A percentile compares a stretch with the other conserved stretches of the same genome.
Conservation (phyloP, 805 yeast genomes). For the Kodamaea kaohsiungensis region DNA sequence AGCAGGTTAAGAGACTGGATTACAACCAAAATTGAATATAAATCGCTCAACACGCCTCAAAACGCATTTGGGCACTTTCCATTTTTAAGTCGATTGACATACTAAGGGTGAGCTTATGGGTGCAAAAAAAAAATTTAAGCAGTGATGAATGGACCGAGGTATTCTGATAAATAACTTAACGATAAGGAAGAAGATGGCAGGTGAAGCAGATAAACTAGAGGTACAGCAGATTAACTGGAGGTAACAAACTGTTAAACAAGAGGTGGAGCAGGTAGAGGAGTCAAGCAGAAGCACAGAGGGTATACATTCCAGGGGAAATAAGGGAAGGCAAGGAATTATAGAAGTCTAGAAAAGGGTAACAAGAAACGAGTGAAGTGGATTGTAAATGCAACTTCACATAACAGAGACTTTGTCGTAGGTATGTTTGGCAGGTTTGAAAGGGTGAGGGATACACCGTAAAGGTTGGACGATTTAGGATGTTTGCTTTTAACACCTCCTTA, state of each 20-base stretch:
- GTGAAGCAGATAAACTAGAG: neutral
- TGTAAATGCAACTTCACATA: neutral
- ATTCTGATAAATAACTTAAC: neutral
- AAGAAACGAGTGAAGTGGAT: neutral
- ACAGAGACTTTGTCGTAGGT: neutral
- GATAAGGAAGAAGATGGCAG: neutral
- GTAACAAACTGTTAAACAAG: too few relatives aligned
- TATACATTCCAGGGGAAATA: too few relatives aligned
- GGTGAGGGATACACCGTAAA: too few relatives aligned
- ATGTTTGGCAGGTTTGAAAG: neutral
- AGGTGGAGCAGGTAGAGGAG: too few relatives aligned
- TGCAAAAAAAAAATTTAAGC: neutral
- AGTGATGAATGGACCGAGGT: neutral
- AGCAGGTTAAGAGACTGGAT: neutral
- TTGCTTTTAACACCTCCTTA: neutral
- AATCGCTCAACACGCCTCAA: neutral
- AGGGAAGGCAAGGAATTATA: too few relatives aligned
- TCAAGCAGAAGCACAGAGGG: neutral
- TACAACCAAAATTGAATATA: neutral
- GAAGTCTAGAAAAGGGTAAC: neutral
- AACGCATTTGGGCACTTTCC: neutral
- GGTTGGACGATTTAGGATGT: neutral
- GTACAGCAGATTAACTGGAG: neutral
- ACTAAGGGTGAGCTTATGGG: neutral
- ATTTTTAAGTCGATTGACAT: neutral